Evolutionary conservation across 176 grass and related monocot genomes (phyloP).

Genomic region (Cymbopogon citratus): DNA sequence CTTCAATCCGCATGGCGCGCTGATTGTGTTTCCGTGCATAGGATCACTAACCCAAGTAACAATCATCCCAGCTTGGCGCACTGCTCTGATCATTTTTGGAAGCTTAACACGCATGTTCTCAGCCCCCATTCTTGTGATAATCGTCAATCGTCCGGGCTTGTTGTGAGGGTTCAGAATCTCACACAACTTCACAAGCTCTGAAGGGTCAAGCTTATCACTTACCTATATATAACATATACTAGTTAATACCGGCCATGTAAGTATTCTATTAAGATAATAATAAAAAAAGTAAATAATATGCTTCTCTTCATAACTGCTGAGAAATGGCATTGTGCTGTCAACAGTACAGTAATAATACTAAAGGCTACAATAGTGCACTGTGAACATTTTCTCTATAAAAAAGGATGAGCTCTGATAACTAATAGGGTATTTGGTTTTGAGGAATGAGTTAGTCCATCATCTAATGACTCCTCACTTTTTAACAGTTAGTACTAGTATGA

Average conservation of each 20-base stretch:
- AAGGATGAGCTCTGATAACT: not conserved
- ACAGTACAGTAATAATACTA: not conserved
- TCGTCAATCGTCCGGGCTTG: slow-evolving; percentile 46
- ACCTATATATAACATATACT: slow-evolving; percentile 34
- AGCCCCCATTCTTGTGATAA: slow-evolving; percentile 62
- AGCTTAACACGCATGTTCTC: slow-evolving; percentile 49
- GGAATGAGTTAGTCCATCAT: no score
- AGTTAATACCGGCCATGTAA: not conserved
- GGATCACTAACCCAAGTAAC: slow-evolving; percentile 62
- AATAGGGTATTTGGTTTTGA: no score
- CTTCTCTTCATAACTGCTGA: not conserved
- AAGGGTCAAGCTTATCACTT: slow-evolving; percentile 53
- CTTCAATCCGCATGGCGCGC: slow-evolving; percentile 49
- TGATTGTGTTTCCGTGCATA: slow-evolving; percentile 66
- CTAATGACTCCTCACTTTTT: no score
- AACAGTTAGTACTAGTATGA: no score
- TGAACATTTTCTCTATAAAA: not conserved
- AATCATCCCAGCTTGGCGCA: slow-evolving; percentile 40
- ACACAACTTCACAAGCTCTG: slow-evolving; percentile 45
- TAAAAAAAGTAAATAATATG: not conserved
- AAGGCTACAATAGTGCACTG: not conserved
- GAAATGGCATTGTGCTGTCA: not conserved
- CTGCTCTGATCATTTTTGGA: slow-evolving; percentile 50
- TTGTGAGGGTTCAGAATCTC: slow-evolving; percentile 62
- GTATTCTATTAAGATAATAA: not conserved